A percentile compares a stretch with the other conserved stretches of the same genome.
Conservation (phyloP, 768 basidiomycete genomes). For the Leccinum sublutescens region DNA sequence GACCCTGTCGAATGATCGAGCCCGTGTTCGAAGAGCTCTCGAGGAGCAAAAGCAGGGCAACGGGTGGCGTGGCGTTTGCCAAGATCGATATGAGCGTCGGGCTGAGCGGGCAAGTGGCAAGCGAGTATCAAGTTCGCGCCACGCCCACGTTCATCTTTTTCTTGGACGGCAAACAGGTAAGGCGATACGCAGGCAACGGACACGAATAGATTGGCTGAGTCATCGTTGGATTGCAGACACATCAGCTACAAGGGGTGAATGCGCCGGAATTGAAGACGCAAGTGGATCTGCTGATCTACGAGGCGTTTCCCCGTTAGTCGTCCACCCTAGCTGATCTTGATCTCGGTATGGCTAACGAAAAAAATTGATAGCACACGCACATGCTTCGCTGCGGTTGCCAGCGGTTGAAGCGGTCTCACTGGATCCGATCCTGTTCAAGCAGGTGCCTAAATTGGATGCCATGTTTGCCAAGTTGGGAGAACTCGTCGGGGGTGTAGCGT, state of each 20-base stretch:
- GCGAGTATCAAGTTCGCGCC: constrained; percentile 62
- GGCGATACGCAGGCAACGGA: constrained; percentile 4
- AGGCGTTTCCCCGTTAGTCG: constrained; percentile 76
- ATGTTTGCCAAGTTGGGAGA: constrained; percentile 59
- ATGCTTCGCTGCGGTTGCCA: constrained; percentile 58
- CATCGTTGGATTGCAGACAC: constrained; percentile 40
- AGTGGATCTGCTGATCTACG: constrained; percentile 69
- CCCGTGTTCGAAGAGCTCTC: constrained; percentile 82
- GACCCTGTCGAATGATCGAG: constrained; percentile 80
- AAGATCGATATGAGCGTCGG: constrained; percentile 82
- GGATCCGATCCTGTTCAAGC: constrained; percentile 72
- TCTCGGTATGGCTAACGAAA: background rate
- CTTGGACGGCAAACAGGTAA: constrained; percentile 68
- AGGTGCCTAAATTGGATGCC: constrained; percentile 66
- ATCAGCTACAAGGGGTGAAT: constrained; percentile 74
- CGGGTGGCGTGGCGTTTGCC: constrained; percentile 65
- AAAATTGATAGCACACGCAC: constrained; percentile 64
- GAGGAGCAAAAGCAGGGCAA: constrained; percentile 50
- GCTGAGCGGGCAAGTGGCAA: constrained; percentile 56
- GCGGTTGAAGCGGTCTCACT: constrained; percentile 61
- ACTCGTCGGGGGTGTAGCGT: constrained; percentile 54
- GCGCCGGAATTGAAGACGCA: constrained; percentile 67
- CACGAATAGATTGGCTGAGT: background rate
- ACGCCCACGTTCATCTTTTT: constrained; percentile 94
- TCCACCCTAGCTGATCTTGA: background rate